phyloP scores from a whole-genome alignment of 2,329 filamentous ascomycete genomes.

The Rhynchosporium agropyri region DNA sequence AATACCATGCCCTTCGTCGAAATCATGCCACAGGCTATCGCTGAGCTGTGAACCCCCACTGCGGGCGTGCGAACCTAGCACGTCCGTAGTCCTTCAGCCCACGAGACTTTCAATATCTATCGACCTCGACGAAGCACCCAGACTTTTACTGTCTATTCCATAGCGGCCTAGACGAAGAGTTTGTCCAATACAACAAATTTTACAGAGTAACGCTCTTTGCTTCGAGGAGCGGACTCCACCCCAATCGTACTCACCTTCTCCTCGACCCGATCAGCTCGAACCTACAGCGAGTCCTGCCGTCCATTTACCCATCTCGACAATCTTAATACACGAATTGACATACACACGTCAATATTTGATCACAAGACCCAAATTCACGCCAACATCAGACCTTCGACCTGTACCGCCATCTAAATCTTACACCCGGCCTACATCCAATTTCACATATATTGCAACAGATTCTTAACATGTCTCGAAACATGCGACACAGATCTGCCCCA shows the following conservation, averaged over 20 bases:
- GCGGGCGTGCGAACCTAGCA: slow-evolving; percentile 60
- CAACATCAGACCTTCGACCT: slow-evolving; percentile 11
- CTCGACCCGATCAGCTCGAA: slow-evolving; percentile 22
- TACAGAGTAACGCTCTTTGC: slow-evolving; percentile 37
- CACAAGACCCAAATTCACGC: slow-evolving; percentile 4
- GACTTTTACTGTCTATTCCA: slow-evolving; percentile 49
- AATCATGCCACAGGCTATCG: slow-evolving; percentile 75
- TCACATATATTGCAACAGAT: slow-evolving; percentile 16
- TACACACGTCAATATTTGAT: slow-evolving; percentile 13
- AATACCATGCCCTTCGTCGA: slow-evolving; percentile 63
- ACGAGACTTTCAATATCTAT: slow-evolving; percentile 69
- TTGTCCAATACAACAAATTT: slow-evolving; percentile 43
- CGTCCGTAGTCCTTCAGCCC: slow-evolving; percentile 83
- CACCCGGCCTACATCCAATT: slow-evolving; percentile 2
- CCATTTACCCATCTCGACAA: slow-evolving; percentile 23
- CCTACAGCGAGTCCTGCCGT: slow-evolving; percentile 10
- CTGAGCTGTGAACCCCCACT: slow-evolving; percentile 92
- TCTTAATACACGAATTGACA: slow-evolving; percentile 24
- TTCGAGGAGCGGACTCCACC: slow-evolving; percentile 34
- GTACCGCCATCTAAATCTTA: slow-evolving; percentile 32
- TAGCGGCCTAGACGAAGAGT: slow-evolving; percentile 16
- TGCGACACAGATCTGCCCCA: slow-evolving; percentile 52
- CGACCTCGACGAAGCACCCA: slow-evolving; percentile 69
- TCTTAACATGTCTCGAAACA: slow-evolving; percentile 49
- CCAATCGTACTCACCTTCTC: slow-evolving; percentile 18